phyloP scores from a whole-genome alignment of 176 grass and related monocot species.

The Cenchrus purpureus region DNA sequence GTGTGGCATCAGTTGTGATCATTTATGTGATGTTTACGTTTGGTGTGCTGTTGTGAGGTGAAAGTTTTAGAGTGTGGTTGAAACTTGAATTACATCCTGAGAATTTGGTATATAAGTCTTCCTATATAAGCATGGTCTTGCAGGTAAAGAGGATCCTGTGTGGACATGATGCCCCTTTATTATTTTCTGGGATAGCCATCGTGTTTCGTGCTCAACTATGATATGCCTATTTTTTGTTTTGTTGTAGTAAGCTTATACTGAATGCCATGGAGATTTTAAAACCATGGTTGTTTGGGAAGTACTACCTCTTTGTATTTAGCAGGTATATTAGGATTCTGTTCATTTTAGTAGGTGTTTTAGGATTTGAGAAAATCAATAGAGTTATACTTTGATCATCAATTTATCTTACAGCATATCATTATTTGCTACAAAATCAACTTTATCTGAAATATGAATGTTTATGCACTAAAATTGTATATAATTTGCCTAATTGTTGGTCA shows the following conservation, averaged over 20 bases:
- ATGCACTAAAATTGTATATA: not conserved
- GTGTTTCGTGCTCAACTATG: constrained; percentile 18
- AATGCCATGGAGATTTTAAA: not conserved
- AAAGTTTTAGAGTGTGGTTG: not conserved
- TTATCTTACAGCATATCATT: not conserved
- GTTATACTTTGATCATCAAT: not conserved
- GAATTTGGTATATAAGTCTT: not conserved
- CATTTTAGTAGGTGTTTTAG: not conserved
- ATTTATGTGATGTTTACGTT: not conserved
- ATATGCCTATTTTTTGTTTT: not conserved
- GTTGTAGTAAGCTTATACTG: not conserved
- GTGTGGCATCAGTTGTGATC: not conserved
- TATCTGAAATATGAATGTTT: not conserved
- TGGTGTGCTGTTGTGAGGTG: not conserved
- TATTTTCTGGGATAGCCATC: not conserved
- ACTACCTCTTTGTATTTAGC: not conserved
- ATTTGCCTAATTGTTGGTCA: not conserved
- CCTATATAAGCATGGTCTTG: not conserved
- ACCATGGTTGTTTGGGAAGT: not conserved
- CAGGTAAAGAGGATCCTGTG: not conserved
- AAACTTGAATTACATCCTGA: constrained; percentile 4
- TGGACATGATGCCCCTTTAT: not conserved
- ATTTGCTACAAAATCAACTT: not conserved
- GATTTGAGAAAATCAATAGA: not conserved
- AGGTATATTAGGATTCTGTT: not conserved